Conservation (phyloP, 1,284 basidiomycete species). For the Cryptococcus sp. region DNA sequence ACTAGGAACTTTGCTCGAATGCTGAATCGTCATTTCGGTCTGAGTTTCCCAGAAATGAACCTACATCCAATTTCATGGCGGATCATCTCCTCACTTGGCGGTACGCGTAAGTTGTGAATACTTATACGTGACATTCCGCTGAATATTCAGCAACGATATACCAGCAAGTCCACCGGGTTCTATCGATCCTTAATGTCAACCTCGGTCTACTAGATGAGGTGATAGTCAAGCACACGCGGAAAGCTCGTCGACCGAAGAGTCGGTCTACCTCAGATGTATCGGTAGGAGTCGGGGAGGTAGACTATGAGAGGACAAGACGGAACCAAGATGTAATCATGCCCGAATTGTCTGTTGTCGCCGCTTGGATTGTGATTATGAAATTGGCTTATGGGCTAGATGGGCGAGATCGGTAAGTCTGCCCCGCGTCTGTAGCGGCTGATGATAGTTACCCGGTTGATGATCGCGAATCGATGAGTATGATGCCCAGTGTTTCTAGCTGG, state of each 20-base stretch:
- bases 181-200: constrained; percentile 34
- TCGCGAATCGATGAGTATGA: too few relatives aligned
- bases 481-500: too few relatives aligned
- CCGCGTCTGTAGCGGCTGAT: too few relatives aligned
- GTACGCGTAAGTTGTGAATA: constrained; percentile 64
- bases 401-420: constrained; percentile 53
- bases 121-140: constrained; percentile 56
- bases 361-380: constrained; percentile 68
- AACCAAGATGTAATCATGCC: constrained; percentile 54
- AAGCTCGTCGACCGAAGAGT: constrained; percentile 30
- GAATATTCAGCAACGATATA: constrained; percentile 54
- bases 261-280: constrained; percentile 2
- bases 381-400: constrained; percentile 79
- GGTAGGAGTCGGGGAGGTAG: constrained; percentile 4
- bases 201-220: constrained; percentile 36
- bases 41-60: constrained; percentile 74
- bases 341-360: constrained; percentile 67
- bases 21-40: constrained; percentile 50
- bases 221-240: constrained; percentile 36
- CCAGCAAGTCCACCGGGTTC: constrained; percentile 41
- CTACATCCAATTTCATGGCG: constrained; percentile 75
- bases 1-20: constrained; percentile 21
- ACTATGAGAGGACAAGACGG: constrained; percentile 10
- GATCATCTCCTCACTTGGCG: constrained; percentile 63
- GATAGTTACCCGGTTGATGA: too few relatives aligned